A percentile compares a stretch with the other conserved stretches of the same genome.
phyloP scores from a whole-genome alignment of 192 early-diverging fungal species.

The Chytriomyces confervae region DNA sequence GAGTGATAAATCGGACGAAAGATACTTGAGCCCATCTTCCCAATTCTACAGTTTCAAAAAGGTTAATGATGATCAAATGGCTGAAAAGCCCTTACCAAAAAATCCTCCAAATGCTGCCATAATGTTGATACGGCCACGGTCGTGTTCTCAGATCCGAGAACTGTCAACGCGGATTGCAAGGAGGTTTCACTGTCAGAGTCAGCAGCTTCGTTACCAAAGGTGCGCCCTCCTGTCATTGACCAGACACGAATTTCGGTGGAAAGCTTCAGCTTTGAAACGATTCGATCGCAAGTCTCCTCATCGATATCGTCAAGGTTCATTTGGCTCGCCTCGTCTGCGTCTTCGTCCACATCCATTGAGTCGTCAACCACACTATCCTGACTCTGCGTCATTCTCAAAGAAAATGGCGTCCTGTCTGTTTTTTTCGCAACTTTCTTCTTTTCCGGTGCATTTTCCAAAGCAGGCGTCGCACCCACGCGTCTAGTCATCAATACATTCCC shows the following conservation, averaged over 20 bases:
- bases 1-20: constrained; percentile 37
- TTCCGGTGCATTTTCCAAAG: too few relatives aligned
- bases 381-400: too few relatives aligned
- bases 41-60: constrained; percentile 36
- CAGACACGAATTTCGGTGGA: constrained; percentile 21
- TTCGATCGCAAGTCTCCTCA: constrained; percentile 23
- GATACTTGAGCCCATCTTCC: constrained; percentile 49
- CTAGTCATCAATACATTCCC: constrained; percentile 24
- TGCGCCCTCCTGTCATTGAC: constrained; percentile 27
- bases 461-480: neutral
- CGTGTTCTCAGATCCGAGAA: constrained; percentile 37
- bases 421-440: too few relatives aligned
- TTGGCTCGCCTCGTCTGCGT: constrained; percentile 39
- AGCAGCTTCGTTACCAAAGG: constrained; percentile 11
- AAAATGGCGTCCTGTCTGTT: too few relatives aligned
- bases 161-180: neutral
- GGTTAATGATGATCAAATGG: constrained; percentile 2
- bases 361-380: too few relatives aligned
- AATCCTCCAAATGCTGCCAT: constrained; percentile 33
- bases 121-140: constrained; percentile 41
- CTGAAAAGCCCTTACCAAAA: constrained; percentile 14
- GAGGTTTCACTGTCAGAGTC: neutral
- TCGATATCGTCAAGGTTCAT: constrained; percentile 29
- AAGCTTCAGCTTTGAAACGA: neutral
- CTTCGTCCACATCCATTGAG: constrained; percentile 11